Conservation (phyloP, 129 eudicot genomes). For the Pseudognaphalium luteoalbum region DNA sequence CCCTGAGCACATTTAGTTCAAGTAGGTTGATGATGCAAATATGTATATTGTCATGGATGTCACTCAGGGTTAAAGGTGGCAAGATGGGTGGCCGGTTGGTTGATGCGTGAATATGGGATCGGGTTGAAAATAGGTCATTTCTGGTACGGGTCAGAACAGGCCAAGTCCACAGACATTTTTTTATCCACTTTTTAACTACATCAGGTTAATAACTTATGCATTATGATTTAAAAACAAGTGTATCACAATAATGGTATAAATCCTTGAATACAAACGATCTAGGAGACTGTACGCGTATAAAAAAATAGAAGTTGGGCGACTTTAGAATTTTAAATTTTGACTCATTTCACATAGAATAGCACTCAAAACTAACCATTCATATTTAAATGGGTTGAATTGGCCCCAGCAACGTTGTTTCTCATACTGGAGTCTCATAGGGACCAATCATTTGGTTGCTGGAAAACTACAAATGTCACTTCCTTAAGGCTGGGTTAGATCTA, state of each 20-base stretch:
- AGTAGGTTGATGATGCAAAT: background rate
- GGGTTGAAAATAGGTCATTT: background rate
- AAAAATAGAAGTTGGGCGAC: background rate
- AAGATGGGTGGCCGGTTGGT: background rate
- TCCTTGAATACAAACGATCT: background rate
- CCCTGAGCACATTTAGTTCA: background rate
- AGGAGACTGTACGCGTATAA: too few species aligned
- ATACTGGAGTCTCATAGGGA: background rate
- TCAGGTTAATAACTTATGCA: background rate
- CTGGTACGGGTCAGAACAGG: background rate
- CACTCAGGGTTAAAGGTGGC: background rate
- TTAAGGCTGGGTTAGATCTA: background rate
- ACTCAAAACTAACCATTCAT: background rate
- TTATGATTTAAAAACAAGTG: background rate
- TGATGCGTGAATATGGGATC: background rate
- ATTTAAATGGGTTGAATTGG: background rate
- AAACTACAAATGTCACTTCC: conserved; percentile 11
- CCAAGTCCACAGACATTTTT: background rate
- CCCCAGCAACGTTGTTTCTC: conserved; percentile 1
- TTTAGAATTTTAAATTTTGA: background rate
- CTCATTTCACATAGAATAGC: background rate
- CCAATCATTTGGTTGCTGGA: conserved; percentile 10
- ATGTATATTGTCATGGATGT: background rate
- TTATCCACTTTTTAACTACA: background rate
- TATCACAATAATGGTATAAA: background rate